Evolutionary conservation across 2,329 filamentous ascomycete genomes (phyloP), one percentile per base, ranked within the genome.

Genomic region (Waltergamsia citrina): DNA sequence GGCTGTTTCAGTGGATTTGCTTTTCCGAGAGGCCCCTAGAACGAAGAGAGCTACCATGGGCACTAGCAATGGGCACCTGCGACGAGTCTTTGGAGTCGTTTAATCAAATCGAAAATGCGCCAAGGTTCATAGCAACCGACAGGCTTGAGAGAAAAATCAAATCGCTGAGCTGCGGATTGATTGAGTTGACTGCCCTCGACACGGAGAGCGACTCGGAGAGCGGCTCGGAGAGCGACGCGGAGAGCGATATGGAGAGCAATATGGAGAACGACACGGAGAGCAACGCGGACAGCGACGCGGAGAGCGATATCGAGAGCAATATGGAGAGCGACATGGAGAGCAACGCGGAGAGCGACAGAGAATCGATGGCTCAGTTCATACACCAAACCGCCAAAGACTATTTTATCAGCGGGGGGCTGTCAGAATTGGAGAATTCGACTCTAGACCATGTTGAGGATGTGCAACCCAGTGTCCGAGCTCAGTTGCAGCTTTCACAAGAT

Each of bases 341-440:
- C n/a, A n/a, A n/a, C n/a, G n/a, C n/a, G n/a, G n/a, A n/a, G n/a
- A n/a, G n/a, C n/a, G 25, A 15, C 16, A n/a, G 25, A 15, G n/a
- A 27, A 6, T 8, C n/a, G 9, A 15, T 27, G 25, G 16, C 16
- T 7, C 32, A 34, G 15, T 17, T 34, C 2, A 28, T 34, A 14
- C 32, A 34, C 23, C 32, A 34, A 15, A 27, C 32, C 3, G 32
- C 22, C 9, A 27, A 27, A 24, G 32, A 34, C 12, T 34, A n/a
- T 28, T 28, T 34, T 17, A 4, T 27, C 6, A n/a, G n/a, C n/a
- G n/a, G n/a, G n/a, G n/a, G n/a, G n/a, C n/a, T n/a, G n/a, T n/a
- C n/a, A n/a, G n/a, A n/a, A n/a, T n/a, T n/a, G n/a, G n/a, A n/a
- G n/a, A n/a, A n/a, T n/a, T n/a, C n/a, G n/a, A n/a, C n/a, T n/a